phyloP scores from a whole-genome alignment of 331 rosid genomes.

The Rosa hybrid region DNA sequence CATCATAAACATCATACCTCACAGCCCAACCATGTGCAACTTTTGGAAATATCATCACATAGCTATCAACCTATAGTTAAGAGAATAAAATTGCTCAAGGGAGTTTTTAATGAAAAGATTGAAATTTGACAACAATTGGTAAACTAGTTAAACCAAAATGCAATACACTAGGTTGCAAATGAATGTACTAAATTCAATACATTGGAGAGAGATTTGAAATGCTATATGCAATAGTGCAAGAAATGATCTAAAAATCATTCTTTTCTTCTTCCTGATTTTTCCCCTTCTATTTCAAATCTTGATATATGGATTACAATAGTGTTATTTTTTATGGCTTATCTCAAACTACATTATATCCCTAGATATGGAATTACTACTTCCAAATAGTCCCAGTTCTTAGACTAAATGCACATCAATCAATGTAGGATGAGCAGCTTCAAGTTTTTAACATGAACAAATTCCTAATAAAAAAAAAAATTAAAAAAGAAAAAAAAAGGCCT shows the following conservation, averaged over 20 bases:
- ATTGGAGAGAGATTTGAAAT: not conserved
- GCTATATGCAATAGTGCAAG: not conserved
- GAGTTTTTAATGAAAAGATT: not conserved
- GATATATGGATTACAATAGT: too few relatives aligned
- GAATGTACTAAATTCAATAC: not conserved
- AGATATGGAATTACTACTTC: too few relatives aligned
- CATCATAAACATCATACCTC: constrained; percentile 50
- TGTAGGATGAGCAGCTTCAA: not conserved
- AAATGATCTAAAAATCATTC: not conserved
- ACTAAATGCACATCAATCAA: too few relatives aligned
- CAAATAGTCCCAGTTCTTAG: too few relatives aligned
- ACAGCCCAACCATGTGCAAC: constrained; percentile 65
- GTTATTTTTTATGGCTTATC: too few relatives aligned
- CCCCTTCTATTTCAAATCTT: too few relatives aligned
- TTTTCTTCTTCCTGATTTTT: constrained; percentile 19
- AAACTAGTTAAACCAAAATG: not conserved
- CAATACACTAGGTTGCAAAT: not conserved
- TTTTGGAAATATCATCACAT: constrained; percentile 57
- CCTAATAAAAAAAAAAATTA: too few relatives aligned
- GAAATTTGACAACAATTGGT: not conserved
- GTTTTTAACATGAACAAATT: too few relatives aligned
- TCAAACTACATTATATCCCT: too few relatives aligned
- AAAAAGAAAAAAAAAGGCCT: too few relatives aligned
- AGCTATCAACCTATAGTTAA: not conserved
- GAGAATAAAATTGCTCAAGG: not conserved